Base-by-base conservation (phyloP, 257 asterid species). In the Gardenia jasminoides region DNA sequence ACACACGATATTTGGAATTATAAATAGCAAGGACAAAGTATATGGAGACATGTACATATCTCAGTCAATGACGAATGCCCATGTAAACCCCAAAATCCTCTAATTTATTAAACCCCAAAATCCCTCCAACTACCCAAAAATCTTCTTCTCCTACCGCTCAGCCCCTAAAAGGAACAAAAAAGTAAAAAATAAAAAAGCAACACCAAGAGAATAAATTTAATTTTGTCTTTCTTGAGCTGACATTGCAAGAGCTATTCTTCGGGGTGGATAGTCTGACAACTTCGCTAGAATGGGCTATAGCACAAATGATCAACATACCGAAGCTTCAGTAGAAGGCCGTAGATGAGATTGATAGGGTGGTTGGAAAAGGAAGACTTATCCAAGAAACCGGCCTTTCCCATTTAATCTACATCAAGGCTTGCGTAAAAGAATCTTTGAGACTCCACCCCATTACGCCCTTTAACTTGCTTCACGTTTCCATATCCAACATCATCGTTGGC, bases 281-380 rank as follows among this genome's bases (percentile, higher is more conserved):
- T 24, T 69, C 79, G 12, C 58, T 62, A 9, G 84, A 80, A 46
- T 79, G 82, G 82, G 82, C 54, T 6, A 17, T 79, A 13, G 82
- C 82, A 22, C 73, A 79, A 22, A 71, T 80, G 80, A 46, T 80
- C 6, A 70, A 78, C 47, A 43, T 70, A 17, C 81, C 81, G 0
- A 20, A 72, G 43, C 19, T 61, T 28, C 41, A 44, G 13, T 26
- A 71, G 19, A 62, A 12, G 33, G 82, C 82, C 3, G 9, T 22
- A 3, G 54, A 79, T 8, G 82, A 79, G 28, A n/a, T 79, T n/a
- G 82, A 79, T 15, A 44, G 16, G 0, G 76, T 79, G 7, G 78
- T 72, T 3, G 82, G 82, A 24, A 59, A 17, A 6, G 52, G 16
- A 26, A 79, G 82, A 64, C 61, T 79, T 3, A 65, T 72, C 3